phyloP scores from a whole-genome alignment of 306 rosid species.

The Lathyrus tuberosus region DNA sequence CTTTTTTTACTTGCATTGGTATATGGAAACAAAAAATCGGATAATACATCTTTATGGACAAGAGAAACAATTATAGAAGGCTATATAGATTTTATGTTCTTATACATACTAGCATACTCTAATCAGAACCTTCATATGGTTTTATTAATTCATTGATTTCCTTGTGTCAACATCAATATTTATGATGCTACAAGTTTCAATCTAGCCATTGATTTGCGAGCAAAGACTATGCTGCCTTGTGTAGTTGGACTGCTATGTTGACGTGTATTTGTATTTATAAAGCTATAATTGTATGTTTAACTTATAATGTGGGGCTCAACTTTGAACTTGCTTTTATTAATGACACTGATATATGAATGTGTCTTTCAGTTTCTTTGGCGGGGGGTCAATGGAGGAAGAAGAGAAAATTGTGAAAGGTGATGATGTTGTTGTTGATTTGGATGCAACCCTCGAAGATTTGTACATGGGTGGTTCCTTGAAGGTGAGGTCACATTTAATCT shows the following conservation, averaged over 20 bases:
- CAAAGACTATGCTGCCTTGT: not conserved
- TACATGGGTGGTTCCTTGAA: conserved; percentile 96
- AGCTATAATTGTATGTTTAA: not conserved
- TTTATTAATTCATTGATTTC: conserved; percentile 19
- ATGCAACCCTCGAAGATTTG: conserved; percentile 84
- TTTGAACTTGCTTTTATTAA: conserved; percentile 18
- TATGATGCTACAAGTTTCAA: not conserved
- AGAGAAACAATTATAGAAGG: conserved; percentile 11
- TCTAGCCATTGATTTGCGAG: conserved; percentile 22
- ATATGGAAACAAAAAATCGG: conserved; percentile 9
- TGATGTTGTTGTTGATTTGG: conserved; percentile 82
- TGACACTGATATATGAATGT: conserved; percentile 24
- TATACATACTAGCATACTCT: not conserved
- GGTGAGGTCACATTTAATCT: conserved; percentile 49
- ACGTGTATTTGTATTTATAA: conserved; percentile 12
- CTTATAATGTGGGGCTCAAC: not conserved
- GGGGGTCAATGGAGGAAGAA: conserved; percentile 78
- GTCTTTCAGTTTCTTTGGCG: conserved; percentile 82
- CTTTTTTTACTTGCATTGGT: not conserved
- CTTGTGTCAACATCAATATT: conserved; percentile 6
- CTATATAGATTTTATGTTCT: not conserved
- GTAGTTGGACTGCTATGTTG: conserved; percentile 12
- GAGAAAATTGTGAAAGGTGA: conserved; percentile 86
- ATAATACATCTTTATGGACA: not conserved
- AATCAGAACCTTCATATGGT: conserved; percentile 15